Conservation (phyloP, 129 eudicot species). For the Lactuca sativa region DNA sequence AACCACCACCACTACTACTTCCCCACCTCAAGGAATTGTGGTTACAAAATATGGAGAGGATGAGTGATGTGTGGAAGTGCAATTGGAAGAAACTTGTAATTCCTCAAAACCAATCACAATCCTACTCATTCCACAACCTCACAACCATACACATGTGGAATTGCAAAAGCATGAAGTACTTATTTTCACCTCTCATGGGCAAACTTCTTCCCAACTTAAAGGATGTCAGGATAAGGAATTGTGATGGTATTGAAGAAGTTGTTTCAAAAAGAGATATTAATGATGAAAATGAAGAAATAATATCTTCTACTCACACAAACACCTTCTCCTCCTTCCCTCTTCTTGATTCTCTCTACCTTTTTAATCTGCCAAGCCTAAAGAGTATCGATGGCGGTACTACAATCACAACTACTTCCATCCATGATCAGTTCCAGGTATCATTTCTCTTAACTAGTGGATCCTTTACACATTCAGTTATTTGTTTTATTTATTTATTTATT, state of each 20-base stretch:
- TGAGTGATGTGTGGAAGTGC: slow-evolving; percentile 16
- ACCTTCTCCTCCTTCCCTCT: no score
- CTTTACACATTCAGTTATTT: no score
- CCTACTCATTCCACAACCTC: slow-evolving; percentile 8
- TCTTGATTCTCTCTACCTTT: not conserved
- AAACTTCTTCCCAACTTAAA: not conserved
- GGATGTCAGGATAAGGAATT: accelerated
- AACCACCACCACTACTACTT: not conserved
- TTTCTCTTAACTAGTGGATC: no score
- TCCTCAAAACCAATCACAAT: not conserved
- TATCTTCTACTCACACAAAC: not conserved
- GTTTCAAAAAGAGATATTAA: not conserved
- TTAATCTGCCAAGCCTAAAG: not conserved
- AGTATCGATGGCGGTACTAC: not conserved
- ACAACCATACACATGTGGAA: accelerated
- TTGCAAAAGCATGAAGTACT: not conserved
- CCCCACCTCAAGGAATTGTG: not conserved
- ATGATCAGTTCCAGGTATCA: no score
- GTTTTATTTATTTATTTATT: not conserved
- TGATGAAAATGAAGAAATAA: not conserved
- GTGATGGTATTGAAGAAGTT: slow-evolving; percentile 15
- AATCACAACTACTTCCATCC: not conserved
- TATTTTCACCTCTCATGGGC: slow-evolving; percentile 8
- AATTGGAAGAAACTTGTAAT: not conserved
- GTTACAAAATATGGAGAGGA: not conserved